Evolutionary conservation across 441 rosid species (phyloP).

Genomic region (Aquilaria agallochum): DNA sequence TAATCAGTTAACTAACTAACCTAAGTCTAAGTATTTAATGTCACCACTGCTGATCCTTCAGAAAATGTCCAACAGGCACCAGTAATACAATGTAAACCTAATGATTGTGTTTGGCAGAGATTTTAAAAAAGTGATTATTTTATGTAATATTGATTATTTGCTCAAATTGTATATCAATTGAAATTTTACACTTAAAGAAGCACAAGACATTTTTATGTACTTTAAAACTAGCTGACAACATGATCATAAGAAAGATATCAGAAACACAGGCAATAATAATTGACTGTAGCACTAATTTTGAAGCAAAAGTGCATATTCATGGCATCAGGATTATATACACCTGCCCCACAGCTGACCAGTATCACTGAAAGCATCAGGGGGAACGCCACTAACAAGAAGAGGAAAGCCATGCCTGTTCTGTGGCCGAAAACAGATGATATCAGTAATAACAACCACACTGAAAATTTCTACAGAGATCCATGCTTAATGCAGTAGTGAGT

Average conservation of each 20-base stretch:
- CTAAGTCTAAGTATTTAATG: too few species aligned
- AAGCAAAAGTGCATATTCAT: slow-evolving; percentile 8
- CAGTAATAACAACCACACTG: slow-evolving; percentile 11
- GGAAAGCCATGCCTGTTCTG: slow-evolving; percentile 90
- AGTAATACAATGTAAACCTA: too few species aligned
- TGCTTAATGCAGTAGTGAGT: slow-evolving; percentile 10
- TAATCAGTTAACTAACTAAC: too few species aligned
- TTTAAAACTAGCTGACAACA: too few species aligned
- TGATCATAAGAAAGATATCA: background rate
- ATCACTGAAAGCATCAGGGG: slow-evolving; percentile 95
- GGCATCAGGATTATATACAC: slow-evolving; percentile 33
- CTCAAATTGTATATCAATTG: too few species aligned
- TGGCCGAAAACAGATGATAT: slow-evolving; percentile 13
- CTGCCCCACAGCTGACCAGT: slow-evolving; percentile 98
- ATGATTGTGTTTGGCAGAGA: too few species aligned
- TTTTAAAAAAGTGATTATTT: too few species aligned
- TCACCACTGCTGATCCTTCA: too few species aligned
- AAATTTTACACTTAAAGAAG: too few species aligned
- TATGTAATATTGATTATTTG: too few species aligned
- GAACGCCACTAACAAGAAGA: slow-evolving; percentile 85
- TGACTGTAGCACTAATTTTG: slow-evolving; percentile 1
- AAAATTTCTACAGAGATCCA: slow-evolving; percentile 1
- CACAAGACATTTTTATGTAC: too few species aligned
- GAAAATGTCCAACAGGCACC: too few species aligned
- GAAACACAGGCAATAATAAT: slow-evolving; percentile 1